These are phyloP conservation scores for Zygoascus hellenicus DNA, from an alignment of 1,139 yeast species.

Conservation along the genomic window DNA sequence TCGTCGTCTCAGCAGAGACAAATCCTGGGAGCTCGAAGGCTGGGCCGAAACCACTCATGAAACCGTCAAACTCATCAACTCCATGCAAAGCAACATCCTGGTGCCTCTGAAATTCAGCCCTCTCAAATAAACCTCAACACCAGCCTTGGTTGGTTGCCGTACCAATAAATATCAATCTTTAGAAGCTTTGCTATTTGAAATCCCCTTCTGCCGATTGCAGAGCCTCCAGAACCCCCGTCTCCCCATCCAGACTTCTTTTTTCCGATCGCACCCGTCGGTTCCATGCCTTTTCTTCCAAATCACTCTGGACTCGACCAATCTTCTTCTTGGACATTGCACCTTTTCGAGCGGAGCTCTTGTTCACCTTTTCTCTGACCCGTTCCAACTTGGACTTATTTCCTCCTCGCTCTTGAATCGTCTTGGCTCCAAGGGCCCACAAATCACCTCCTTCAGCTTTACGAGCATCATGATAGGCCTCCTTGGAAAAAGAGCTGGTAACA, in stretches of 20 bases:
- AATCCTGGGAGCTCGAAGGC: slow-evolving; percentile 42
- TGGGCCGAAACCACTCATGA: slow-evolving; percentile 42
- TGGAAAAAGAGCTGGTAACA: slow-evolving; percentile 71
- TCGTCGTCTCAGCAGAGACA: slow-evolving; percentile 37
- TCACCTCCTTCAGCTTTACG: slow-evolving; percentile 83
- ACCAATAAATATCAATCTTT: not conserved
- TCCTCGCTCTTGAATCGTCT: slow-evolving; percentile 38
- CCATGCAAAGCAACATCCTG: slow-evolving; percentile 37
- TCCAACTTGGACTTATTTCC: slow-evolving; percentile 23
- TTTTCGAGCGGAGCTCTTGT: slow-evolving; percentile 10
- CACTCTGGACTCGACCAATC: slow-evolving; percentile 8
- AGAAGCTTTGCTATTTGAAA: no score
- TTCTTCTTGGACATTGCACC: slow-evolving; percentile 1
- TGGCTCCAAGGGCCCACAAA: slow-evolving; percentile 78
- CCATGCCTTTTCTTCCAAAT: slow-evolving; percentile 9
- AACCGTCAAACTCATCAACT: slow-evolving; percentile 38
- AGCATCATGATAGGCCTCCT: slow-evolving; percentile 81
- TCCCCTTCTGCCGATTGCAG: no score
- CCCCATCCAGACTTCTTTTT: slow-evolving; percentile 4
- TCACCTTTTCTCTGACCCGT: slow-evolving; percentile 15
- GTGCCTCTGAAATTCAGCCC: slow-evolving; percentile 40
- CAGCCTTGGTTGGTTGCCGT: not conserved
- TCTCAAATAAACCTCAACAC: slow-evolving; percentile 22
- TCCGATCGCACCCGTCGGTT: slow-evolving; percentile 4
- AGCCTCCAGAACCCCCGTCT: slow-evolving; percentile 4